phyloP scores from a whole-genome alignment of 1,139 yeast species.

The Citeromyces hawaiiensis region DNA sequence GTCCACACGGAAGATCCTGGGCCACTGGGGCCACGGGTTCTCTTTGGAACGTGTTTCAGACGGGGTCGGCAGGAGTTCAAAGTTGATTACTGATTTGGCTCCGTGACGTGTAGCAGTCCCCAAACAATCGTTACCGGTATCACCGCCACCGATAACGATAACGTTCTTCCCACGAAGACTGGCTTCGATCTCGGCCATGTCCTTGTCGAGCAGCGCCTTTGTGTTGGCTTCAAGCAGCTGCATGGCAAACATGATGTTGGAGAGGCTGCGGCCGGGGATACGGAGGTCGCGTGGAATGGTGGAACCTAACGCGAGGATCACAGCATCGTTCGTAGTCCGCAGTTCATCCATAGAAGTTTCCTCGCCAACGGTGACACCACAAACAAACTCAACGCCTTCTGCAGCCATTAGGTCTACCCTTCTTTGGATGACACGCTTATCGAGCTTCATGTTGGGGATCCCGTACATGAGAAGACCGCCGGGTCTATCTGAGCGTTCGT shows the following conservation, averaged over 20 bases:
- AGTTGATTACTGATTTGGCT: conserved; percentile 89
- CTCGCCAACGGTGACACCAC: conserved; percentile 74
- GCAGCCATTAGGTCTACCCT: conserved; percentile 85
- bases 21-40: conserved; percentile 99
- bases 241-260: conserved; percentile 92
- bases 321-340: conserved; percentile 59
- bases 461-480: conserved; percentile 99
- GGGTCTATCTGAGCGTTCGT: conserved; percentile 87
- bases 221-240: conserved; percentile 82
- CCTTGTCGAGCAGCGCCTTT: conserved; percentile 72
- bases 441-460: conserved; percentile 98
- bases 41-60: conserved; percentile 79
- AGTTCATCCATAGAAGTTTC: conserved; percentile 64
- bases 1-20: conserved; percentile 93
- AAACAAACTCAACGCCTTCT: conserved; percentile 75
- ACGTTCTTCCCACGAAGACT: conserved; percentile 78
- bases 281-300: conserved; percentile 92
- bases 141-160: conserved; percentile 98
- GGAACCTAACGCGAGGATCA: conserved; percentile 88
- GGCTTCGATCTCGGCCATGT: conserved; percentile 63
- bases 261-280: conserved; percentile 87
- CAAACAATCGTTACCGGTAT: conserved; percentile 97
- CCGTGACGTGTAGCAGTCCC: conserved; percentile 98
- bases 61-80: conserved; percentile 90
- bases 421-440: conserved; percentile 83